phyloP scores from a whole-genome alignment of 2,329 filamentous ascomycete genomes.

The Pestalotiopsis sp. region DNA sequence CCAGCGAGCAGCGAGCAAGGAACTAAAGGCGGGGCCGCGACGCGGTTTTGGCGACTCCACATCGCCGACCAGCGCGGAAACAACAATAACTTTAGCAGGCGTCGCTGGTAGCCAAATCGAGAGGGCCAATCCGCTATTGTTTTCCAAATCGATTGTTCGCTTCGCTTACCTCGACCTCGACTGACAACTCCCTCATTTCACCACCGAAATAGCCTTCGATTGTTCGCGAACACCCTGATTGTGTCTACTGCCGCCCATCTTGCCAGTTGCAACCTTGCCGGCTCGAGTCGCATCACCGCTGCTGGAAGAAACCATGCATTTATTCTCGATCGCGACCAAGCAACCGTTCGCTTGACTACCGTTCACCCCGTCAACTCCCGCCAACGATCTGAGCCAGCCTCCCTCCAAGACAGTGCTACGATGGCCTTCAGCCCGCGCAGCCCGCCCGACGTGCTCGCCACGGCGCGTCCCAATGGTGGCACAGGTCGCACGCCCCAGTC shows the following conservation, averaged over 20 bases:
- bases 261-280: background rate
- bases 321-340: constrained; percentile 7
- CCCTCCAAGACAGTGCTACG: background rate
- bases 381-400: too few relatives aligned
- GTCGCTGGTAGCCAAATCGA: background rate
- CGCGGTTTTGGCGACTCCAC: background rate
- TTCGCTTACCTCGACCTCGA: background rate
- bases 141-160: background rate
- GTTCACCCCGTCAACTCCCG: background rate
- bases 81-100: constrained; percentile 6
- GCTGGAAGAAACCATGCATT: constrained; percentile 8
- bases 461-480: constrained; percentile 7
- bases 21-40: background rate
- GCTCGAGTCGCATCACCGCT: constrained; percentile 2
- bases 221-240: background rate
- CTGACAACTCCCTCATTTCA: background rate
- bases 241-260: background rate
- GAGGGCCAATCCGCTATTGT: background rate
- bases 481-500: constrained; percentile 1
- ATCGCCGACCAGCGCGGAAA: constrained; percentile 2
- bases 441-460: constrained; percentile 5
- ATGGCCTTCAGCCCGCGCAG: constrained; percentile 10
- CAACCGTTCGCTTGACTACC: constrained; percentile 3
- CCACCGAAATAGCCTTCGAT: background rate
- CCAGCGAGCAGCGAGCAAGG: background rate